phyloP scores from a whole-genome alignment of 1,139 yeast genomes.

The Groenewaldozyma auringiensis region DNA sequence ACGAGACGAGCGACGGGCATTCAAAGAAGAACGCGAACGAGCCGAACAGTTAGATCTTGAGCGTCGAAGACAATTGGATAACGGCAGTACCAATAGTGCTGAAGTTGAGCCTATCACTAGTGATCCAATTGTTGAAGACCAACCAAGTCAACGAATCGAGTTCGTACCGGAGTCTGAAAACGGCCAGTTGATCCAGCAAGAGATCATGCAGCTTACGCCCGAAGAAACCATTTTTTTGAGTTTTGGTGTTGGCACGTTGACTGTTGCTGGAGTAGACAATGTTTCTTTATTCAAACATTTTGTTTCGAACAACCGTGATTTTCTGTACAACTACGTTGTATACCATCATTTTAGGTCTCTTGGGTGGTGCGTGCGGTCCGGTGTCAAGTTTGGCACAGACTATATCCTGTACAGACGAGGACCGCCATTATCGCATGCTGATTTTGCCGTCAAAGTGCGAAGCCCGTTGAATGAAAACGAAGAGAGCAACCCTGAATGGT shows the following conservation, averaged over 20 bases:
- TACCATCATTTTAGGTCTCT: slow-evolving; percentile 82
- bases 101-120: not conserved
- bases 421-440: slow-evolving; percentile 94
- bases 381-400: slow-evolving; percentile 86
- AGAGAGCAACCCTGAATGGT: slow-evolving; percentile 42
- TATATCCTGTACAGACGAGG: slow-evolving; percentile 77
- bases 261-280: slow-evolving; percentile 20
- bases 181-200: slow-evolving; percentile 40
- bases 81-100: slow-evolving; percentile 1
- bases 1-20: slow-evolving; percentile 62
- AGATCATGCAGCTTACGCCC: slow-evolving; percentile 65
- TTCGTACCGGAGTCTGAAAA: slow-evolving; percentile 2
- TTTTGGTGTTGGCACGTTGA: slow-evolving; percentile 43
- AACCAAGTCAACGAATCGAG: not conserved
- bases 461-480: slow-evolving; percentile 31
- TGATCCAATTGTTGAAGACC: slow-evolving; percentile 7
- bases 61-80: slow-evolving; percentile 20
- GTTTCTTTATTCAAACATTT: slow-evolving; percentile 14
- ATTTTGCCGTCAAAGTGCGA: slow-evolving; percentile 51
- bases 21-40: slow-evolving; percentile 49
- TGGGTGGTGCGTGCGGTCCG: slow-evolving; percentile 94
- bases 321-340: slow-evolving; percentile 49
- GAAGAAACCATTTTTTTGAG: slow-evolving; percentile 66
- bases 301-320: slow-evolving; percentile 12
- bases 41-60: slow-evolving; percentile 30